Base-by-base conservation (phyloP, 192 early-diverging fungal species). In the Linnemannia elongata region DNA sequence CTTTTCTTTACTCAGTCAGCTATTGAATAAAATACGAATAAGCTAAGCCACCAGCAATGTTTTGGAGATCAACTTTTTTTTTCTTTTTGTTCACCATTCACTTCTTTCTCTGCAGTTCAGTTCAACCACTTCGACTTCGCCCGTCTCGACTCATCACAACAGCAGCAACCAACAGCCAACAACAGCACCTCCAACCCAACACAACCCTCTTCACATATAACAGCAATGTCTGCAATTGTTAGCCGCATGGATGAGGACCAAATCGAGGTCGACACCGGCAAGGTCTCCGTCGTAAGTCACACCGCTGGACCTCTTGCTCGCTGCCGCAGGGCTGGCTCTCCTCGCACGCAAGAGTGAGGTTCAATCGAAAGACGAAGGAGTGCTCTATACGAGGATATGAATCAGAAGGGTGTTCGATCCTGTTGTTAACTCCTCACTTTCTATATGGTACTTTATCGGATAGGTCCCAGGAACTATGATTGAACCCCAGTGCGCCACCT, bases 401-500 rank as follows among this genome's bases (percentile, higher is more conserved):
- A 6, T 22, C 22, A 22, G 30, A 12, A 63, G 12, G 27, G 13
- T 3, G 0, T 27, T 2, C 24, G 24, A 30, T 8, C 9, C 10
- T 33, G 13, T 33, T 10, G 15, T 30, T 66, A 66, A 66, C 13
- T 15, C n/a, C 6, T 63, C 10, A 33, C 27, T 27, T 35, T 12
- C 30, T 79, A 24, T 15, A 10, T 74, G 42, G 1, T 22, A 69
- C 74, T 13, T 55, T 35, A 20, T 22, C 17, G 35, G 52, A 63
- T 88, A 90, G 89, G 81, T 94, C 49, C 88, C 90, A 12, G 93
- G 94, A 63, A 91, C 91, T 24, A 91, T 89, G 80, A 83, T 88
- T 18, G 97, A 98, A 89, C 90, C 92, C 78, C 92, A 94, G 8
- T 94, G 93, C 57, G 93, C 95, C 79, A 99, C 98, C 2, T 98